phyloP scores from a whole-genome alignment of 192 early-diverging fungal species.

The Linnemannia exigua region DNA sequence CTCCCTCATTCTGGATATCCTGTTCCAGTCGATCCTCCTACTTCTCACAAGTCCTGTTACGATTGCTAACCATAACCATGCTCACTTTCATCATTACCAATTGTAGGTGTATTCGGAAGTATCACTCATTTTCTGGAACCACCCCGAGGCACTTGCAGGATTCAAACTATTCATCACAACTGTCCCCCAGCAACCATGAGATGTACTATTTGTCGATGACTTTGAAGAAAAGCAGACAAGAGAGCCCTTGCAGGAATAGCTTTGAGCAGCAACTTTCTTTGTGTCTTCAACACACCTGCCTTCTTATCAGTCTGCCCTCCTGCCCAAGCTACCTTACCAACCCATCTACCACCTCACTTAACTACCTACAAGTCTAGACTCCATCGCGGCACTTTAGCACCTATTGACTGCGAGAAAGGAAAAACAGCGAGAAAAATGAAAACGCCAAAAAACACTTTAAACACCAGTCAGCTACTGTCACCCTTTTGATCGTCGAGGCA shows the following conservation, averaged over 20 bases:
- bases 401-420: not conserved
- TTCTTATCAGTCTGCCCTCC: too few relatives aligned
- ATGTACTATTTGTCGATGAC: not conserved
- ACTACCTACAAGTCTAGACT: not conserved
- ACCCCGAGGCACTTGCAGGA: constrained; percentile 50
- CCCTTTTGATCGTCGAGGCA: not conserved
- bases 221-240: not conserved
- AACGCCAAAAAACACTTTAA: not conserved
- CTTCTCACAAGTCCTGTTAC: too few relatives aligned
- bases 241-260: not conserved
- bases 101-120: constrained; percentile 55
- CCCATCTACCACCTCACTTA: not conserved
- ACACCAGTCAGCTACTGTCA: not conserved
- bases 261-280: too few relatives aligned
- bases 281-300: too few relatives aligned
- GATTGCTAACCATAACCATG: not conserved
- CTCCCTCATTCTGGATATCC: too few relatives aligned
- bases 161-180: constrained; percentile 50
- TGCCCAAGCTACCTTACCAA: too few relatives aligned
- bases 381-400: not conserved
- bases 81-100: not conserved
- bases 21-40: too few relatives aligned
- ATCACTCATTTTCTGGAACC: constrained; percentile 57
- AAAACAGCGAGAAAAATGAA: not conserved
- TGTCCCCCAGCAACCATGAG: constrained; percentile 29